A percentile compares a stretch with the other conserved stretches of the same genome.
These are phyloP conservation scores for Chaetomiaceae sp. DNA, from an alignment of 2,329 filamentous ascomycete genomes.

Conservation along the genomic window DNA sequence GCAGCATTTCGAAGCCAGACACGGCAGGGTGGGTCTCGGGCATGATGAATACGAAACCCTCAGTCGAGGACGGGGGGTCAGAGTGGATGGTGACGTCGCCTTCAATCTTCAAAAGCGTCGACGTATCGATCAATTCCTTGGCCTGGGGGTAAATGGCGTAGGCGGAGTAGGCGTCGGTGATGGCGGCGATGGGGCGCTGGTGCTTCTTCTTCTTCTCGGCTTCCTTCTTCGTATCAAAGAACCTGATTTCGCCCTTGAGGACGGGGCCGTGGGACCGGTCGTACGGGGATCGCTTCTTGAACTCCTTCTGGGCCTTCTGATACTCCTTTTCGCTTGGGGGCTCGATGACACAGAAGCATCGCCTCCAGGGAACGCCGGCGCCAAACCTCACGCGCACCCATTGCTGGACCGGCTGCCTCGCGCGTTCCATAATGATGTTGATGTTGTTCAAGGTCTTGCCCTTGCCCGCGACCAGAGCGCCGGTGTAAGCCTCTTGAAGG, in stretches of 20 bases:
- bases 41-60: conserved; percentile 98
- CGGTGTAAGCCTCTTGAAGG: conserved; percentile 93
- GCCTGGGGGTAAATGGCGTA: conserved; percentile 96
- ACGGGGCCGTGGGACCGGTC: conserved; percentile 62
- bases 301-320: conserved; percentile 73
- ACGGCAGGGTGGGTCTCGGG: conserved; percentile 90
- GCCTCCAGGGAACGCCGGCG: conserved; percentile 89
- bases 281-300: conserved; percentile 79
- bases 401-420: conserved; percentile 73
- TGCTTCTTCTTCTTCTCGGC: conserved; percentile 86
- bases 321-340: conserved; percentile 93
- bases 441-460: conserved; percentile 88
- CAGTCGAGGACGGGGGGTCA: conserved; percentile 68
- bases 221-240: conserved; percentile 75
- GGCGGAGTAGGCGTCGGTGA: conserved; percentile 84
- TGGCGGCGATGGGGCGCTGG: conserved; percentile 77
- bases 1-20: conserved; percentile 89
- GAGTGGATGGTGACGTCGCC: conserved; percentile 85
- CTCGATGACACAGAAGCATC: conserved; percentile 92
- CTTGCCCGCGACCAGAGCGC: conserved; percentile 90
- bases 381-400: conserved; percentile 96
- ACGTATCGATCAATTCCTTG: conserved; percentile 89
- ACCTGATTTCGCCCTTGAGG: conserved; percentile 86
- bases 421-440: conserved; percentile 77
- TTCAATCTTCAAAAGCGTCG: conserved; percentile 89